Evolutionary conservation across 2,329 filamentous ascomycete species (phyloP).

Genomic region (Macrophomina pseudophaseolina): DNA sequence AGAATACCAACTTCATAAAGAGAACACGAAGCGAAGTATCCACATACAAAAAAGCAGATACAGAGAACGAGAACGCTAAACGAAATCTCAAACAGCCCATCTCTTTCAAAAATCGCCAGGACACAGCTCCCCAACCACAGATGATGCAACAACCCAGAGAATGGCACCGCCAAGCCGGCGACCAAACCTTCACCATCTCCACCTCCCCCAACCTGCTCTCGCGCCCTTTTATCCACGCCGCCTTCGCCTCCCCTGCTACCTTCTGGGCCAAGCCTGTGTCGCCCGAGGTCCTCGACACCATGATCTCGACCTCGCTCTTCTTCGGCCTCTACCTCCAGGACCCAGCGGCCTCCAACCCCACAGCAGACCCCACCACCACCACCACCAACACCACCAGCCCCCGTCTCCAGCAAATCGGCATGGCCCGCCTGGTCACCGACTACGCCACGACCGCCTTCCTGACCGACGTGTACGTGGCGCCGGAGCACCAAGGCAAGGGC

Average conservation of each 20-base stretch:
- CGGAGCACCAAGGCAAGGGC: conserved; percentile 64
- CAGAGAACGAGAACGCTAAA: too few relatives aligned
- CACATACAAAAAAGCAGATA: too few relatives aligned
- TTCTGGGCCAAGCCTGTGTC: conserved; percentile 40
- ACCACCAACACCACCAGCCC: too few relatives aligned
- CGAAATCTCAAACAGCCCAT: too few relatives aligned
- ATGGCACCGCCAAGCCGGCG: conserved; percentile 14
- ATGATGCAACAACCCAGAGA: background rate
- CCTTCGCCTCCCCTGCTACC: conserved; percentile 36
- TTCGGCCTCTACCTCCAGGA: conserved; percentile 35
- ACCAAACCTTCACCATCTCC: conserved; percentile 37
- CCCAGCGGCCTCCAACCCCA: background rate
- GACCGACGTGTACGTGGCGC: conserved; percentile 70
- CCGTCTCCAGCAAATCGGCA: conserved; percentile 55
- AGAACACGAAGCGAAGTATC: too few relatives aligned
- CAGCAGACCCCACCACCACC: conserved; percentile 17
- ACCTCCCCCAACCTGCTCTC: conserved; percentile 34
- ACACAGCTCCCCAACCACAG: background rate
- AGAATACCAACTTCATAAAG: too few relatives aligned
- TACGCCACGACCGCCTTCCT: conserved; percentile 71
- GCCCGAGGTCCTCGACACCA: conserved; percentile 30
- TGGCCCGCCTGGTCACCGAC: conserved; percentile 71
- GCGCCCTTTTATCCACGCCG: conserved; percentile 38
- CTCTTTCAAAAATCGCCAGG: too few relatives aligned
- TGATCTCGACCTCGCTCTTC: conserved; percentile 41